A percentile compares a stretch with the other conserved stretches of the same genome.
Conservation (phyloP, 1,284 basidiomycete species). For the Malassezia restricta region DNA sequence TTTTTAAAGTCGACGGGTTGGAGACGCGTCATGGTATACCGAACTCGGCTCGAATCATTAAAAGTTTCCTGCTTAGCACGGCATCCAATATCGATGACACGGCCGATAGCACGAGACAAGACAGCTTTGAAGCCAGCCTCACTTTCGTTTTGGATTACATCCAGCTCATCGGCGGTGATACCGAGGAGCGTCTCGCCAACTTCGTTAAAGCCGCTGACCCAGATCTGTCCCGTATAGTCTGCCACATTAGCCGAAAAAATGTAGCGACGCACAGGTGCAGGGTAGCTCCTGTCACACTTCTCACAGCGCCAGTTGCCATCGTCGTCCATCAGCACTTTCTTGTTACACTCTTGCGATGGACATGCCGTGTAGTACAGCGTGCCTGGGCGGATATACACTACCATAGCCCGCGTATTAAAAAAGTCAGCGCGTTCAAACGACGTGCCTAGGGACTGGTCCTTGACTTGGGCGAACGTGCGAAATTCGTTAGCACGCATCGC, state of each 20-base stretch:
- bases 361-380: slow-evolving; percentile 85
- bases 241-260: slow-evolving; percentile 76
- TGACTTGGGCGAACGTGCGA: slow-evolving; percentile 68
- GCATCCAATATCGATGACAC: slow-evolving; percentile 70
- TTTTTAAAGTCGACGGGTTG: slow-evolving; percentile 32
- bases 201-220: slow-evolving; percentile 94
- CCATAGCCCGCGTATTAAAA: slow-evolving; percentile 68
- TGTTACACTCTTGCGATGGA: slow-evolving; percentile 67
- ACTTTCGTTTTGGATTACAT: slow-evolving; percentile 60
- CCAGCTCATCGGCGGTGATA: slow-evolving; percentile 66
- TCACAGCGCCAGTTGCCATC: slow-evolving; percentile 72
- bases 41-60: slow-evolving; percentile 34
- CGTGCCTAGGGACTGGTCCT: slow-evolving; percentile 64
- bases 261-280: slow-evolving; percentile 75
- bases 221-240: slow-evolving; percentile 76
- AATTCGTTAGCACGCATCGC: slow-evolving; percentile 38
- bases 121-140: slow-evolving; percentile 57
- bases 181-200: slow-evolving; percentile 62
- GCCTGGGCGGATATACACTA: slow-evolving; percentile 79
- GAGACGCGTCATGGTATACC: slow-evolving; percentile 36
- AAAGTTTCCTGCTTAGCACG: slow-evolving; percentile 57
- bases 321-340: slow-evolving; percentile 68
- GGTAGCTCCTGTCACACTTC: slow-evolving; percentile 69
- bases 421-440: slow-evolving; percentile 64
- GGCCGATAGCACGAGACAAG: slow-evolving; percentile 59